Evolutionary conservation across 768 basidiomycete species (phyloP).

Genomic region (Leccinum variicolor): DNA sequence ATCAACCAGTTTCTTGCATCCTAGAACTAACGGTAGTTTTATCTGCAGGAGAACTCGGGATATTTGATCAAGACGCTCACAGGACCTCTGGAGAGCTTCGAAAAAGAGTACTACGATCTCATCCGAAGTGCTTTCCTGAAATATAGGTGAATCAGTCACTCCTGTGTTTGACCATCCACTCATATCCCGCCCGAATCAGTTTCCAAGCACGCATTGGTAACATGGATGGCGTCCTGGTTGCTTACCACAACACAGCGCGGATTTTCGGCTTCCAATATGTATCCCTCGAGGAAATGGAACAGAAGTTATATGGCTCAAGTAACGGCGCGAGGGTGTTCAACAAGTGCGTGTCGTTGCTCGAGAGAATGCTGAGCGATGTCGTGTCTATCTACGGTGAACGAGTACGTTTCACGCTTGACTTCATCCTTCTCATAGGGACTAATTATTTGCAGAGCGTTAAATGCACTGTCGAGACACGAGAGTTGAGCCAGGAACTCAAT

Average conservation of each 20-base stretch:
- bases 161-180: background rate
- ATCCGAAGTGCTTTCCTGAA: conserved; percentile 93
- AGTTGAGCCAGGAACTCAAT: conserved; percentile 41
- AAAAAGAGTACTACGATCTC: conserved; percentile 93
- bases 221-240: conserved; percentile 93
- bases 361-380: conserved; percentile 59
- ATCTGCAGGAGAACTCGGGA: conserved; percentile 67
- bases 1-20: background rate
- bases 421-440: background rate
- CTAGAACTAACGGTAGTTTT: background rate
- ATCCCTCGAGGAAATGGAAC: conserved; percentile 84
- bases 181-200: conserved; percentile 33
- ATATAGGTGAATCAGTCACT: conserved; percentile 57
- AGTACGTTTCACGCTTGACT: conserved; percentile 40
- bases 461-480: conserved; percentile 59
- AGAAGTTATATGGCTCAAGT: conserved; percentile 59
- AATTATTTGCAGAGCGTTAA: conserved; percentile 43
- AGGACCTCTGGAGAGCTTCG: conserved; percentile 76
- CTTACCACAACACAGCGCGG: conserved; percentile 82
- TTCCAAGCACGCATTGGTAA: conserved; percentile 95
- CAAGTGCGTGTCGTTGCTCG: conserved; percentile 69
- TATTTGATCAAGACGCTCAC: conserved; percentile 66
- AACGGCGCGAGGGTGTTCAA: conserved; percentile 70
- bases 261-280: conserved; percentile 96
- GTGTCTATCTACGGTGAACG: conserved; percentile 58